phyloP scores from a whole-genome alignment of 139 green algal genomes.

The Ulvella scutata region DNA sequence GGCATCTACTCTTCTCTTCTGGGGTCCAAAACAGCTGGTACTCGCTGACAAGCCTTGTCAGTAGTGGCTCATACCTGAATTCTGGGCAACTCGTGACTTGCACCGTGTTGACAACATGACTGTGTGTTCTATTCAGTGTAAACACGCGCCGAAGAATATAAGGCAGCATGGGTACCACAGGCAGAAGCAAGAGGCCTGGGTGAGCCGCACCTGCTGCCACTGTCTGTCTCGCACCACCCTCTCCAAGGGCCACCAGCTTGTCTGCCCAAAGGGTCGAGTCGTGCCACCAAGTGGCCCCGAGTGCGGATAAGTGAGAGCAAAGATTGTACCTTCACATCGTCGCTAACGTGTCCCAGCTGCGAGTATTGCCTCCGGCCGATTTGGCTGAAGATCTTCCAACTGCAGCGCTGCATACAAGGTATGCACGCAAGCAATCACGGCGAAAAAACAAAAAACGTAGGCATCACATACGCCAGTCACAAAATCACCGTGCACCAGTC shows the following conservation, averaged over 20 bases:
- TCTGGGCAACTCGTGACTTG: too few species aligned
- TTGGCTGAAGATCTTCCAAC: too few species aligned
- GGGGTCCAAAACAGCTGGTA: neutral
- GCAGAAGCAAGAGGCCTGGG: neutral
- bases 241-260: constrained; percentile 20
- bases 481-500: too few species aligned
- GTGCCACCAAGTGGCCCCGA: constrained; percentile 31
- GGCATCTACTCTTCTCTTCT: neutral
- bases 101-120: too few species aligned
- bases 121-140: neutral
- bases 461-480: too few species aligned
- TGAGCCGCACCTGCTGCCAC: neutral
- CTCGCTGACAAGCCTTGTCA: neutral
- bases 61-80: neutral
- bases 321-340: neutral
- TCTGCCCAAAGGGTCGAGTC: constrained; percentile 32
- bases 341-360: too few species aligned
- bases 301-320: constrained; percentile 12
- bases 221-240: neutral
- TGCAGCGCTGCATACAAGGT: too few species aligned
- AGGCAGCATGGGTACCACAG: neutral
- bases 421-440: too few species aligned
- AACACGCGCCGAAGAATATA: neutral
- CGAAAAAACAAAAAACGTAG: too few species aligned
- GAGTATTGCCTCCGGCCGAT: too few species aligned